Evolutionary conservation across 805 yeast genomes (phyloP).

Genomic region (Wickerhamomyces ciferrii): DNA sequence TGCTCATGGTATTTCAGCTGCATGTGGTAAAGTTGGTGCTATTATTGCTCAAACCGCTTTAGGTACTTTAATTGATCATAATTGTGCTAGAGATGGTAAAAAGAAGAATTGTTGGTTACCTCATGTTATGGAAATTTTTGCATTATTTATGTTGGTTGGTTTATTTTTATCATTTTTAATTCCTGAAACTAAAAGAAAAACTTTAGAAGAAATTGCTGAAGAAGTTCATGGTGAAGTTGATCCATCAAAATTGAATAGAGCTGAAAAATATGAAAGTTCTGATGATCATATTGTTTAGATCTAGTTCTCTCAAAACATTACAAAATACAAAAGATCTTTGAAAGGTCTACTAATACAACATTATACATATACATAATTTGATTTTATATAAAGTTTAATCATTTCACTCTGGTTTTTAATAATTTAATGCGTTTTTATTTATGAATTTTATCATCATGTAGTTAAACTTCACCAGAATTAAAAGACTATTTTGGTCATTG

Average conservation of each 20-base stretch:
- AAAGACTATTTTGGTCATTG: no score
- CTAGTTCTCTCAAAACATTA: no score
- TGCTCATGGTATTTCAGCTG: slow-evolving; percentile 94
- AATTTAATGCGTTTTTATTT: no score
- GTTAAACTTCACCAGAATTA: no score
- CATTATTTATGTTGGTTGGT: slow-evolving; percentile 87
- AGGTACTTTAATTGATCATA: slow-evolving; percentile 79
- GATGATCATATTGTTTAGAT: slow-evolving; percentile 10
- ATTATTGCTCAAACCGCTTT: slow-evolving; percentile 84
- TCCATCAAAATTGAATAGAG: slow-evolving; percentile 29
- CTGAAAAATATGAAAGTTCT: slow-evolving; percentile 7
- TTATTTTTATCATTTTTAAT: slow-evolving; percentile 55
- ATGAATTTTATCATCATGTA: no score
- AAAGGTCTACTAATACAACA: no score
- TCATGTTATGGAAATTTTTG: slow-evolving; percentile 92
- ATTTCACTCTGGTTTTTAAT: no score
- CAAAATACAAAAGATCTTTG: no score
- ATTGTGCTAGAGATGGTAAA: slow-evolving; percentile 54
- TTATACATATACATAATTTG: no score
- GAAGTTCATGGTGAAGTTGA: slow-evolving; percentile 78
- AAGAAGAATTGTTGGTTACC: slow-evolving; percentile 71
- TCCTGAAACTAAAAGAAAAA: slow-evolving; percentile 91
- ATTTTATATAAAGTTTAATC: no score
- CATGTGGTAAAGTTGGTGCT: slow-evolving; percentile 88
- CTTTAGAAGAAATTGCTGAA: slow-evolving; percentile 80